Conservation (phyloP, 2,329 filamentous ascomycete genomes). For the Trichoderma koningii region DNA sequence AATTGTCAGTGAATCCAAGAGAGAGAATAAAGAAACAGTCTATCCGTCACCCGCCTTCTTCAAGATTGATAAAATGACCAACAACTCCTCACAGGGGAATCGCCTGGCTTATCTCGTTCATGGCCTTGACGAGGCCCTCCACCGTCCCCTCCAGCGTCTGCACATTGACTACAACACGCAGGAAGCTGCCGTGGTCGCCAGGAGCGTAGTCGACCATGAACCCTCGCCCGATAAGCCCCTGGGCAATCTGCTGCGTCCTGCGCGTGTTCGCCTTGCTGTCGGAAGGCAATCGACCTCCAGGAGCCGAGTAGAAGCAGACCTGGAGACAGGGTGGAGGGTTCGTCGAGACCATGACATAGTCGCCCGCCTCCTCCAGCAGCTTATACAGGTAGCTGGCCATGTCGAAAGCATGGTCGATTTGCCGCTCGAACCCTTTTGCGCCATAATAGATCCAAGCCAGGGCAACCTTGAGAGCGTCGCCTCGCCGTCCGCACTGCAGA, state of each 20-base stretch:
- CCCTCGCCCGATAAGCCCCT: conserved; percentile 51
- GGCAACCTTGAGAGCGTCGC: conserved; percentile 84
- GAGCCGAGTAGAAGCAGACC: conserved; percentile 89
- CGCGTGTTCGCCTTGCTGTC: conserved; percentile 50
- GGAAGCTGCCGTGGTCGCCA: conserved; percentile 57
- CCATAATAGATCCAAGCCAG: conserved; percentile 91
- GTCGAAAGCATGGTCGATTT: conserved; percentile 72
- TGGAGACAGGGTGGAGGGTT: conserved; percentile 86
- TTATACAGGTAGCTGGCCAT: conserved; percentile 69
- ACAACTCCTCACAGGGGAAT: neutral
- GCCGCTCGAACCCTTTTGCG: conserved; percentile 66
- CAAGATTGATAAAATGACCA: too few species aligned
- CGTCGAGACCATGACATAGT: conserved; percentile 72
- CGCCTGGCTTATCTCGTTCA: conserved; percentile 50
- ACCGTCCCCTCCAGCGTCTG: conserved; percentile 56
- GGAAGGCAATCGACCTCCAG: conserved; percentile 50
- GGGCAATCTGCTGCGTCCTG: conserved; percentile 52
- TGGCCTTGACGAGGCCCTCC: conserved; percentile 55
- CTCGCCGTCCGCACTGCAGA: conserved; percentile 86
- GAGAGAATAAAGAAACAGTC: neutral
- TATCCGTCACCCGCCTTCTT: neutral
- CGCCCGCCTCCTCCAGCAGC: conserved; percentile 54
- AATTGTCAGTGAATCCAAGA: neutral
- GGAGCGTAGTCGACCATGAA: conserved; percentile 66
- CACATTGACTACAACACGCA: conserved; percentile 61